phyloP scores from a whole-genome alignment of 148 eudicot species.

The Chenopodium formosanum region DNA sequence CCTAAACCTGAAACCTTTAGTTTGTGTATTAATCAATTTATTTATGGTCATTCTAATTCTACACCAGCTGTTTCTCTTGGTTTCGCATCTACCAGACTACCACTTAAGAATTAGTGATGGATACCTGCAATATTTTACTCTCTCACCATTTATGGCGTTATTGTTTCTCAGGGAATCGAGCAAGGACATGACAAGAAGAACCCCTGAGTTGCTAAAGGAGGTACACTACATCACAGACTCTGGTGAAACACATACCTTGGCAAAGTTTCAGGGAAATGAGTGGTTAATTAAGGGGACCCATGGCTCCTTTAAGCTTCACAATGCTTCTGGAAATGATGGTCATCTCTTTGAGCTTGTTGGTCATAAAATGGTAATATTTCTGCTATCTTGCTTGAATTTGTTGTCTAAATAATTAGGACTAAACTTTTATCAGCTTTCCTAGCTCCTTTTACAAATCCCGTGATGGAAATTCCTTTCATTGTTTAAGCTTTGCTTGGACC shows the following conservation, averaged over 20 bases:
- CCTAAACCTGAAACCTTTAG: background rate
- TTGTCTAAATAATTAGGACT: background rate
- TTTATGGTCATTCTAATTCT: background rate
- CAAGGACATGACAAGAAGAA: slow-evolving; percentile 33
- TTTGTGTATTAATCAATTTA: background rate
- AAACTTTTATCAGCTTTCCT: background rate
- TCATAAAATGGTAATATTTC: slow-evolving; percentile 46
- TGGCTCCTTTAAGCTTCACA: slow-evolving; percentile 52
- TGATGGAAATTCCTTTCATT: background rate
- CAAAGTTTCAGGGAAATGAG: slow-evolving; percentile 49
- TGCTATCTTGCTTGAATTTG: slow-evolving; percentile 13
- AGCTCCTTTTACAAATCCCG: background rate
- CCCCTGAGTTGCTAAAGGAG: slow-evolving; percentile 40
- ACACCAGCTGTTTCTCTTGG: background rate
- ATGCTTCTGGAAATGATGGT: slow-evolving; percentile 35
- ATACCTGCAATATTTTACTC: background rate
- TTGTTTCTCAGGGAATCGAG: slow-evolving; percentile 44
- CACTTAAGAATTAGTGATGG: background rate
- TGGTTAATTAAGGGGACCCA: slow-evolving; percentile 62
- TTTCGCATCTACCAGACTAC: background rate
- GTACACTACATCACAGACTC: slow-evolving; percentile 51
- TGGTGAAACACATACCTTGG: slow-evolving; percentile 56
- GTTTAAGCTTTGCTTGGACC: background rate
- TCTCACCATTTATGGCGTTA: background rate
- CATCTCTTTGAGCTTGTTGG: slow-evolving; percentile 71